Conservation (phyloP, 495 filamentous ascomycete genomes). For the Clohesyomyces aquaticus region DNA sequence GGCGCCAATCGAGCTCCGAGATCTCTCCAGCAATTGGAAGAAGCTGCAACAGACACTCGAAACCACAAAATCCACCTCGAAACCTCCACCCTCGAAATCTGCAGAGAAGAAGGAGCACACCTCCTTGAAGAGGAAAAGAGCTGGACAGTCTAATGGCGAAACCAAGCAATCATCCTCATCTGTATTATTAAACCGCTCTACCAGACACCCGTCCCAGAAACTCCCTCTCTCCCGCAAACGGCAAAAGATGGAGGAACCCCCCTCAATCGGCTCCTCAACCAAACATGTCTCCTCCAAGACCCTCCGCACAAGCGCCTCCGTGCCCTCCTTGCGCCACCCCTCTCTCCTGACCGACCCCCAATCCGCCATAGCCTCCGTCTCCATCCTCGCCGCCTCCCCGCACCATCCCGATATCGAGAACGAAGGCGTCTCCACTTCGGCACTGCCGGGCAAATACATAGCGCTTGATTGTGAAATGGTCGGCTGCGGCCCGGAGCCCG, state of each 20-base stretch:
- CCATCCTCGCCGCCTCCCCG: constrained; percentile 34
- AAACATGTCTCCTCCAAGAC: constrained; percentile 66
- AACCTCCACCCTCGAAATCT: constrained; percentile 16
- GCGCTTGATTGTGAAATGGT: constrained; percentile 99
- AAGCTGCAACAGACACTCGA: constrained; percentile 47
- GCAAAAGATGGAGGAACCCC: constrained; percentile 38
- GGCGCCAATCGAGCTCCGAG: constrained; percentile 40
- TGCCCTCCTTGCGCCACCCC: constrained; percentile 19
- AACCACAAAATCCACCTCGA: background rate
- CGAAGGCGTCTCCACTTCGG: constrained; percentile 52
- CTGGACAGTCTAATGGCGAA: constrained; percentile 14
- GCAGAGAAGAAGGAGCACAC: constrained; percentile 20
- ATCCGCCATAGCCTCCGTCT: constrained; percentile 14
- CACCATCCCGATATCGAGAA: constrained; percentile 45
- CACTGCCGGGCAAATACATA: constrained; percentile 80
- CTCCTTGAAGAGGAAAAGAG: constrained; percentile 43
- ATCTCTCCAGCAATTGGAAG: constrained; percentile 54
- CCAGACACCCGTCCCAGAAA: constrained; percentile 3
- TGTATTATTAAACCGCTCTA: background rate
- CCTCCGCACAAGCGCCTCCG: constrained; percentile 43
- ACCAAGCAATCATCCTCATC: background rate
- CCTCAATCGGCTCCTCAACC: constrained; percentile 52
- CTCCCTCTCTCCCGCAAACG: constrained; percentile 23
- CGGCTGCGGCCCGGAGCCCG: constrained; percentile 67
- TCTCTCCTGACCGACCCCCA: constrained; percentile 14